A percentile compares a stretch with the other conserved stretches of the same genome.
These are phyloP conservation scores for Hymenoscyphus linearis DNA, from an alignment of 2,329 filamentous ascomycete genomes.

Conservation along the genomic window DNA sequence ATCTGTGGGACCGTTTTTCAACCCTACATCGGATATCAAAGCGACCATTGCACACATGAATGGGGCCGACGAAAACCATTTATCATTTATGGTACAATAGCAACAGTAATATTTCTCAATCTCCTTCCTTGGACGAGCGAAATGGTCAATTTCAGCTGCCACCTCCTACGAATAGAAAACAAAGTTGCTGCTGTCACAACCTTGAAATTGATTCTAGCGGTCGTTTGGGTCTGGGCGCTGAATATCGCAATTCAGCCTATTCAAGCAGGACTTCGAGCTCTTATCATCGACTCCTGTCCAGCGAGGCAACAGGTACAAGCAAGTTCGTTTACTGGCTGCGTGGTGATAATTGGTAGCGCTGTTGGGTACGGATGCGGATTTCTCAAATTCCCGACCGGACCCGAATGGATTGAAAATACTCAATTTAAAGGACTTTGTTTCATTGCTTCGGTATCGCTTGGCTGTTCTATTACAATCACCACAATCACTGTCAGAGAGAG, in stretches of 20 bases:
- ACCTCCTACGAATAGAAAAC: not conserved
- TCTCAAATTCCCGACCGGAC: constrained; percentile 16
- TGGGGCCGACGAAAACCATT: constrained; percentile 46
- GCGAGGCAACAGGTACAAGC: constrained; percentile 29
- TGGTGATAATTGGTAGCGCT: constrained; percentile 30
- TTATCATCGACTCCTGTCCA: constrained; percentile 32
- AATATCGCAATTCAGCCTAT: constrained; percentile 33
- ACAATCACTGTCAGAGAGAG: not conserved
- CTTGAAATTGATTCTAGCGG: constrained; percentile 14
- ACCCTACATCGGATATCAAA: constrained; percentile 48
- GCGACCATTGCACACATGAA: constrained; percentile 41
- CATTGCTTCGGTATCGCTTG: constrained; percentile 18
- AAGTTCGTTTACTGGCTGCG: constrained; percentile 29
- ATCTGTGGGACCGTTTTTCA: constrained; percentile 48
- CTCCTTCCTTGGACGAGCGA: constrained; percentile 45
- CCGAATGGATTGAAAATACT: constrained; percentile 13
- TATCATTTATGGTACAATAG: constrained; percentile 43
- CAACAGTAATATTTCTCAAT: constrained; percentile 45
- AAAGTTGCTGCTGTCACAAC: constrained; percentile 2
- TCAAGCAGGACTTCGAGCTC: constrained; percentile 30
- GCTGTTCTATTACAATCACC: constrained; percentile 10
- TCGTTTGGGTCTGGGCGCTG: constrained; percentile 26
- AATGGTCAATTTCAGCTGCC: constrained; percentile 23
- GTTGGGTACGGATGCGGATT: constrained; percentile 30
- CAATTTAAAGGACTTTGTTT: constrained; percentile 25